Evolutionary conservation across 768 basidiomycete genomes (phyloP).

Genomic region (Gymnopilus dilepis): DNA sequence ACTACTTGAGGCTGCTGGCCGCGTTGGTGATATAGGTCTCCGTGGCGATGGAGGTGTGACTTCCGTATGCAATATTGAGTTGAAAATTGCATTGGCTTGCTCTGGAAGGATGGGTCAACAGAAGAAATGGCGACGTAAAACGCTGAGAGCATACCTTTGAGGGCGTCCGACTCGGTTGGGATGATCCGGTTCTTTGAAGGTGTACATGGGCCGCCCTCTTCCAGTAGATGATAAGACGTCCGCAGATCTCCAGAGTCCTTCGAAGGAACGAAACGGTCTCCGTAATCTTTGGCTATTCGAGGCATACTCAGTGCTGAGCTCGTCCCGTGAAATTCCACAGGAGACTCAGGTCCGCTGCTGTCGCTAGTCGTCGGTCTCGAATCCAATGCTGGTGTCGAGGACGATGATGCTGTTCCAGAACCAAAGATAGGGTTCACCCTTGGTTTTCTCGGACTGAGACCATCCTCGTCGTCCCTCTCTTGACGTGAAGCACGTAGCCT

Average conservation of each 20-base stretch:
- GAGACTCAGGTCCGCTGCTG: constrained; percentile 44
- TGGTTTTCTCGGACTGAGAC: constrained; percentile 30
- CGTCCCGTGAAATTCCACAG: constrained; percentile 15
- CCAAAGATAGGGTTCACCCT: constrained; percentile 54
- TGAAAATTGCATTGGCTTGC: constrained; percentile 86
- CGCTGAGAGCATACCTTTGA: constrained; percentile 56
- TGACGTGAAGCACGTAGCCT: constrained; percentile 72
- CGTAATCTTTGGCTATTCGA: constrained; percentile 49
- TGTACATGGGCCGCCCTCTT: constrained; percentile 59
- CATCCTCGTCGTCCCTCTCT: constrained; percentile 58
- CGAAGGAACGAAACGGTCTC: constrained; percentile 73
- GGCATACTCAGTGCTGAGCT: constrained; percentile 22
- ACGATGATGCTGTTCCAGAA: constrained; percentile 36
- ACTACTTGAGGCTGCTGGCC: constrained; percentile 48
- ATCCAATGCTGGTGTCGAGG: constrained; percentile 56
- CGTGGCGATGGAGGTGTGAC: constrained; percentile 74
- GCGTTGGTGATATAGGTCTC: constrained; percentile 65
- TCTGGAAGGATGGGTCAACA: constrained; percentile 44
- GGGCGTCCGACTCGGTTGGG: constrained; percentile 75
- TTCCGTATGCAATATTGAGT: constrained; percentile 75
- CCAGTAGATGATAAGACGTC: constrained; percentile 70
- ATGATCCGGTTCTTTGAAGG: constrained; percentile 68
- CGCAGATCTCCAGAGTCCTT: constrained; percentile 67
- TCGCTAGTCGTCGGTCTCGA: constrained; percentile 61
- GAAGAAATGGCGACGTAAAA: background rate